These are phyloP conservation scores for Phytopythium mirpurense DNA, from an alignment of 352 stramenopile species.

Conservation along the genomic window DNA sequence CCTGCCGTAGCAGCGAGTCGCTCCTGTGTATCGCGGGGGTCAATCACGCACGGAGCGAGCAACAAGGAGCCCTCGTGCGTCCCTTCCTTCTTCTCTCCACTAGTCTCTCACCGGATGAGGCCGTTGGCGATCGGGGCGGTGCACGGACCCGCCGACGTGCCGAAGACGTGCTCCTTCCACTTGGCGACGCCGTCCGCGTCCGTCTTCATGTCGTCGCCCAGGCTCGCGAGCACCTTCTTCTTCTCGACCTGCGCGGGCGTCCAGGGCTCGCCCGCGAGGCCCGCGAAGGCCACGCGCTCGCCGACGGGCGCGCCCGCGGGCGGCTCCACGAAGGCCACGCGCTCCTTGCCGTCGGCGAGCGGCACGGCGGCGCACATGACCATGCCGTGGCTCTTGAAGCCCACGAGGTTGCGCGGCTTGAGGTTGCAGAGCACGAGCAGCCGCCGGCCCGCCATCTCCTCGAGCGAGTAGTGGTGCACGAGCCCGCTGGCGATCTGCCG, in stretches of 20 bases:
- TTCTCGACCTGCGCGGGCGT: conserved; percentile 85
- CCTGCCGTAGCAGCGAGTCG: too few relatives aligned
- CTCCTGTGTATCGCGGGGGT: too few relatives aligned
- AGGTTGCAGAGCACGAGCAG: conserved; percentile 91
- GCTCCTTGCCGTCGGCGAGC: conserved; percentile 68
- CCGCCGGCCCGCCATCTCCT: conserved; percentile 81
- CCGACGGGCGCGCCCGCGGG: conserved; percentile 66
- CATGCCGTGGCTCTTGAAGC: conserved; percentile 90
- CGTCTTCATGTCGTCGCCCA: conserved; percentile 82
- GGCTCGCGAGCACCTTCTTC: conserved; percentile 82
- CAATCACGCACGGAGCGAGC: too few relatives aligned
- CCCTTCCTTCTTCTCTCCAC: too few relatives aligned
- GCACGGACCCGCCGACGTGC: conserved; percentile 69
- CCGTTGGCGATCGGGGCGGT: conserved; percentile 65
- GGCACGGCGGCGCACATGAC: conserved; percentile 81
- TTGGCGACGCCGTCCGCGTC: conserved; percentile 70
- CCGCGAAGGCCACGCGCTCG: conserved; percentile 71
- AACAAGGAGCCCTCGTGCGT: background rate
- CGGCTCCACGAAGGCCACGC: conserved; percentile 82
- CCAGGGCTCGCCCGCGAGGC: conserved; percentile 60
- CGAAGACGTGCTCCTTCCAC: conserved; percentile 80
- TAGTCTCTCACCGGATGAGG: conserved; percentile 70
- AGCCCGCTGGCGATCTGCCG: conserved; percentile 85
- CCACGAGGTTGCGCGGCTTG: conserved; percentile 87
- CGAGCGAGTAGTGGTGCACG: conserved; percentile 83